These are phyloP conservation scores for Saccharomycopsis sp. DNA, from an alignment of 805 yeast species.

Conservation along the genomic window DNA sequence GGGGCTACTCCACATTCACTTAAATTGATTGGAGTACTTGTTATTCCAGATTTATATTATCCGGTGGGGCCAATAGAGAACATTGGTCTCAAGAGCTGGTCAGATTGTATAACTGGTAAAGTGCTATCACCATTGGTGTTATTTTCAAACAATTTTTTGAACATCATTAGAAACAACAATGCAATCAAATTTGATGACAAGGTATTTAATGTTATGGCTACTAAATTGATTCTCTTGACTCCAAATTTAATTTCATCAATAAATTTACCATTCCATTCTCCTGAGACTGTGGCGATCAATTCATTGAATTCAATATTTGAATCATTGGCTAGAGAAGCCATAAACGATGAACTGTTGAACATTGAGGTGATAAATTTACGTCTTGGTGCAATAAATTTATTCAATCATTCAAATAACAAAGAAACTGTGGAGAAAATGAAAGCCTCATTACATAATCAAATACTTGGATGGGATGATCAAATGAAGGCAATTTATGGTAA, in stretches of 20 bases:
- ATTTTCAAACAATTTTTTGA: constrained; percentile 48
- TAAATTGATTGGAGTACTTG: constrained; percentile 54
- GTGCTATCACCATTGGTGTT: constrained; percentile 43
- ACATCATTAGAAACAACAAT: constrained; percentile 43
- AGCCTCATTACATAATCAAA: constrained; percentile 12
- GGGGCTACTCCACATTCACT: constrained; percentile 52
- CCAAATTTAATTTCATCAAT: constrained; percentile 52
- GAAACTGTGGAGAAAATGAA: constrained; percentile 8
- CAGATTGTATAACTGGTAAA: constrained; percentile 37
- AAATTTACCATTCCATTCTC: constrained; percentile 54
- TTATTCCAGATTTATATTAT: constrained; percentile 63
- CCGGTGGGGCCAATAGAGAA: constrained; percentile 64
- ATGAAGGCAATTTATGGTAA: constrained; percentile 15
- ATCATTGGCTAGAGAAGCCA: constrained; percentile 35
- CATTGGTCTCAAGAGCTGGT: constrained; percentile 46
- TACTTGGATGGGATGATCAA: constrained; percentile 18
- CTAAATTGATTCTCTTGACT: constrained; percentile 42
- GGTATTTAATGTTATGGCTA: constrained; percentile 6
- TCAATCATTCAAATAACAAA: constrained; percentile 24
- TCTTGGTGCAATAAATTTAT: constrained; percentile 41
- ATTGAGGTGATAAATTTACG: constrained; percentile 38
- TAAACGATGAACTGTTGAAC: constrained; percentile 29
- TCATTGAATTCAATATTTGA: constrained; percentile 34
- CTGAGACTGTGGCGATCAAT: constrained; percentile 49
- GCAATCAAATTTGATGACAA: constrained; percentile 24